A percentile compares a stretch with the other conserved stretches of the same genome.
Evolutionary conservation across 1,284 basidiomycete genomes (phyloP).

Genomic region (Neolentinus lepideus): DNA sequence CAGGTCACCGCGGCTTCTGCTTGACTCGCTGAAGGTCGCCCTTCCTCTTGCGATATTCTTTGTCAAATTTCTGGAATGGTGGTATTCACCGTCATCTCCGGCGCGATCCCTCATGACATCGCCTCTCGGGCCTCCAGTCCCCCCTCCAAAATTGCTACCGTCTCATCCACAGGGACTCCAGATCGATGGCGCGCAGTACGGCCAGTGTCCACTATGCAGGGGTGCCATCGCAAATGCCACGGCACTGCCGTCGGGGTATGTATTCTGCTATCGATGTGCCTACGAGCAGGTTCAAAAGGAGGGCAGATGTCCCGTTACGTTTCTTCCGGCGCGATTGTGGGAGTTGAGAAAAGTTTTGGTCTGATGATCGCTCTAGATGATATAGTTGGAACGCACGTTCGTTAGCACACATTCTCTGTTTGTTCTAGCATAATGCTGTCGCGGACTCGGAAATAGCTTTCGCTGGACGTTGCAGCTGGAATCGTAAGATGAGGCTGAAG

Average conservation of each 20-base stretch:
- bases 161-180: slow-evolving; percentile 63
- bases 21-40: slow-evolving; percentile 76
- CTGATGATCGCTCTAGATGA: slow-evolving; percentile 22
- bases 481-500: not conserved
- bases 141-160: slow-evolving; percentile 67
- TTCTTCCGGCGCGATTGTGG: slow-evolving; percentile 66
- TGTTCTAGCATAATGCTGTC: not conserved
- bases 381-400: slow-evolving; percentile 19
- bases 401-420: slow-evolving; percentile 4
- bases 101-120: slow-evolving; percentile 55
- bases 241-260: slow-evolving; percentile 88
- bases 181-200: slow-evolving; percentile 60
- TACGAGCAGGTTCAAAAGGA: slow-evolving; percentile 78
- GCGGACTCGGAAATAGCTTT: not conserved
- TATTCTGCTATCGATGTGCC: slow-evolving; percentile 93
- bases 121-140: slow-evolving; percentile 60
- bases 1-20: slow-evolving; percentile 51
- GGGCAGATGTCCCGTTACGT: slow-evolving; percentile 83
- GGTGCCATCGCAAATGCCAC: slow-evolving; percentile 81
- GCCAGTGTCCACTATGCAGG: slow-evolving; percentile 80
- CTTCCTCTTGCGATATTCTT: slow-evolving; percentile 93
- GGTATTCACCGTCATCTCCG: slow-evolving; percentile 96
- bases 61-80: slow-evolving; percentile 98
- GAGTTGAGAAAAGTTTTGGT: slow-evolving; percentile 86
- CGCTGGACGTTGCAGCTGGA: not conserved